Evolutionary conservation across 179 eudicot species (phyloP).

Genomic region (Actinidia arguta): DNA sequence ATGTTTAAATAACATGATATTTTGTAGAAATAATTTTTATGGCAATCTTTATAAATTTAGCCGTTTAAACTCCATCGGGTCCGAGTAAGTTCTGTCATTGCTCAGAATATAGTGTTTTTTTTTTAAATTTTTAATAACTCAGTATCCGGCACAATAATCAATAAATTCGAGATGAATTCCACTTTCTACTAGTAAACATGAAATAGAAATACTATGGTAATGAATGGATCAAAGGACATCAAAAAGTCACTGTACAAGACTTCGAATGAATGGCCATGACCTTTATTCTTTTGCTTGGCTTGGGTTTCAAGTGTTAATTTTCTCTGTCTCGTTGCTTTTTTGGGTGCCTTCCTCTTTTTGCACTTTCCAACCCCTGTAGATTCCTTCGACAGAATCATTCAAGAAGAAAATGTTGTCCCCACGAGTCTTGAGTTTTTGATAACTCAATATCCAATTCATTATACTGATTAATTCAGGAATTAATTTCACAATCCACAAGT

Average conservation of each 20-base stretch:
- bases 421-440: not conserved
- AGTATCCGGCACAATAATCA: not conserved
- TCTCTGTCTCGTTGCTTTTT: not conserved
- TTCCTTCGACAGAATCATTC: not conserved
- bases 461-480: too few relatives aligned
- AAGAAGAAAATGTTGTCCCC: not conserved
- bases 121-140: too few relatives aligned
- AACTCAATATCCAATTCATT: not conserved
- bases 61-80: too few relatives aligned
- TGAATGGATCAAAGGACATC: not conserved
- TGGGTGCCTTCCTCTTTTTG: not conserved
- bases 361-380: conserved; percentile 1
- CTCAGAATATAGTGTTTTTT: too few relatives aligned
- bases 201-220: too few relatives aligned
- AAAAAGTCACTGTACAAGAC: too few relatives aligned
- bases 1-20: too few relatives aligned
- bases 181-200: too few relatives aligned
- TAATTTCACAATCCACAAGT: too few relatives aligned
- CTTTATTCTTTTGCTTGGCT: not conserved
- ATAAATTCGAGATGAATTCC: not conserved
- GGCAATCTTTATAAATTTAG: too few relatives aligned
- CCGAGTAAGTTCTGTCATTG: too few relatives aligned
- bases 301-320: not conserved
- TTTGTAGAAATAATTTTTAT: too few relatives aligned
- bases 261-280: not conserved